These are phyloP conservation scores for Martensiomyces pterosporus DNA, from an alignment of 192 early-diverging fungal genomes.

Conservation along the genomic window DNA sequence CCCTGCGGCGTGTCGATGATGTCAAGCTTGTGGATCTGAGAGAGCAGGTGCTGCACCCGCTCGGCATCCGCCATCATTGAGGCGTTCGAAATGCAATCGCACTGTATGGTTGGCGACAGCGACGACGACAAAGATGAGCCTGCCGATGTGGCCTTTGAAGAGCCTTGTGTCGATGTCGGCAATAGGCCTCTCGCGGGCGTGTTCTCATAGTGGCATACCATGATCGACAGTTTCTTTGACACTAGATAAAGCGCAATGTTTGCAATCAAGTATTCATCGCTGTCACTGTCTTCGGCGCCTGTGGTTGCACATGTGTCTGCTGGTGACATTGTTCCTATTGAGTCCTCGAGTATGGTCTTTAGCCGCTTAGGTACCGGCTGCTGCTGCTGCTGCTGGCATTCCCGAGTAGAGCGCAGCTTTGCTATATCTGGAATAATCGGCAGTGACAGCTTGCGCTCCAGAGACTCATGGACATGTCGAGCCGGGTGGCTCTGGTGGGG, in stretches of 20 bases:
- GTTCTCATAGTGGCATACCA: conserved; percentile 48
- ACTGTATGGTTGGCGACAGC: conserved; percentile 13
- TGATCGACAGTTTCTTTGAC: conserved; percentile 33
- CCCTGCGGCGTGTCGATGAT: conserved; percentile 7
- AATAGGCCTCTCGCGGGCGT: conserved; percentile 10
- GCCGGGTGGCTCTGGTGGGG: conserved; percentile 19
- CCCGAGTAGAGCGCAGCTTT: conserved; percentile 29
- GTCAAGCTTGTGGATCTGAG: conserved; percentile 41
- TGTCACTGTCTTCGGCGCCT: background rate
- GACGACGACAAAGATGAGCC: background rate
- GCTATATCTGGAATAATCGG: conserved; percentile 43
- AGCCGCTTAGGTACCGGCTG: conserved; percentile 45
- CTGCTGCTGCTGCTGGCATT: conserved; percentile 4
- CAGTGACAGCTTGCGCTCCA: conserved; percentile 48
- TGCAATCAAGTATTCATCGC: conserved; percentile 45
- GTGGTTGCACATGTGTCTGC: background rate
- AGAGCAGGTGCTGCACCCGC: conserved; percentile 27
- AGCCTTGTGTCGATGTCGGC: conserved; percentile 2
- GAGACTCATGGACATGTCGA: conserved; percentile 30
- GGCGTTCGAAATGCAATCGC: conserved; percentile 34
- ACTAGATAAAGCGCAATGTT: conserved; percentile 48
- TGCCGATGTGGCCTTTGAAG: background rate
- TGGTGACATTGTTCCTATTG: conserved; percentile 15
- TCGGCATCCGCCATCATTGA: conserved; percentile 22
- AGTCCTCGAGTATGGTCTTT: conserved; percentile 47